Conservation (phyloP, 2,329 filamentous ascomycete genomes). For the Hypoxylon sp. region DNA sequence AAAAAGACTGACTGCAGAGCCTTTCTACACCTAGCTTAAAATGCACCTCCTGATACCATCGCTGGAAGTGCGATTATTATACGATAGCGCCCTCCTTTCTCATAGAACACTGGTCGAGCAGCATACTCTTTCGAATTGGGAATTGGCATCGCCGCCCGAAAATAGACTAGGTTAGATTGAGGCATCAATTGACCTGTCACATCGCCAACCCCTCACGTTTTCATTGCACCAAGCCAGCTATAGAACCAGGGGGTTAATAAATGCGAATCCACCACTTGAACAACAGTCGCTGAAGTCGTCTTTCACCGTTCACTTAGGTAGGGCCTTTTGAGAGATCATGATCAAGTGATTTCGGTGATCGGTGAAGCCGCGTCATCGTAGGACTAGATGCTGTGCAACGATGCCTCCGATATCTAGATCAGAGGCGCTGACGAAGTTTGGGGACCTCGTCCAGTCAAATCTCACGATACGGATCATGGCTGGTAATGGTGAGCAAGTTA, state of each 20-base stretch:
- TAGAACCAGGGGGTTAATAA: no score
- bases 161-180: no score
- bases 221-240: background rate
- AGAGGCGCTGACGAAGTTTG: no score
- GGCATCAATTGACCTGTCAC: background rate
- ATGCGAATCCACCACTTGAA: no score
- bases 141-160: background rate
- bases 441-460: no score
- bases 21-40: background rate
- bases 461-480: background rate
- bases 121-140: background rate
- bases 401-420: background rate
- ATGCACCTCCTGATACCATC: background rate
- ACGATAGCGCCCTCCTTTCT: background rate
- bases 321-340: background rate
- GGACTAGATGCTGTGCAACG: background rate
- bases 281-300: background rate
- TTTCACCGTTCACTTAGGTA: background rate
- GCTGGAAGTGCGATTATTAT: background rate
- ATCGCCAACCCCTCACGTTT: background rate
- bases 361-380: background rate
- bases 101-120: background rate
- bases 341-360: background rate
- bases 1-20: background rate
- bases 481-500: conserved; percentile 30